These are phyloP conservation scores for Mucor indicus DNA, from an alignment of 371 early-diverging fungal species.

Conservation along the genomic window DNA sequence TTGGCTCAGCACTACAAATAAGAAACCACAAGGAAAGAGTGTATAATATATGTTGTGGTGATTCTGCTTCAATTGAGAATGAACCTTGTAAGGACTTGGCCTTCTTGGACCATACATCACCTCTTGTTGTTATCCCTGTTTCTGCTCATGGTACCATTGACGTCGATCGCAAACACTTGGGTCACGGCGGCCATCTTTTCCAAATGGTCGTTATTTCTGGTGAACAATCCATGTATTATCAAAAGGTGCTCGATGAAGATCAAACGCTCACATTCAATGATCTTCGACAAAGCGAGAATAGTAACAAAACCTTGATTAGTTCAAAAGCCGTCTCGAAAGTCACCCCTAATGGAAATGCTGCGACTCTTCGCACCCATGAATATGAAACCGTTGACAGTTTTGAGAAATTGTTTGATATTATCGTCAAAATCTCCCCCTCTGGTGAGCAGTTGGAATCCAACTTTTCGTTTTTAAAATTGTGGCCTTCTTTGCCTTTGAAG, in stretches of 20 bases:
- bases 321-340: constrained; percentile 21
- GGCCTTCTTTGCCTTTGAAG: constrained; percentile 13
- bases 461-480: constrained; percentile 26
- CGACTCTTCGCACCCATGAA: constrained; percentile 25
- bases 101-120: constrained; percentile 26
- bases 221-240: constrained; percentile 24
- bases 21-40: too few species aligned
- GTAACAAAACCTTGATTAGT: constrained; percentile 17
- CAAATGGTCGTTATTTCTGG: constrained; percentile 27
- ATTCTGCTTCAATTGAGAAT: too few species aligned
- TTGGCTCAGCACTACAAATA: too few species aligned
- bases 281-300: constrained; percentile 14
- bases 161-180: constrained; percentile 21
- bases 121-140: constrained; percentile 11
- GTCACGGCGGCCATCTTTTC: constrained; percentile 26
- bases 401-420: constrained; percentile 30
- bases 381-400: constrained; percentile 38
- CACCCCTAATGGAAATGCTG: constrained; percentile 1
- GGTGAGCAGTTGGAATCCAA: not conserved
- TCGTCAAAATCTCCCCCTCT: constrained; percentile 5
- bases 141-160: constrained; percentile 16
- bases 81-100: too few species aligned
- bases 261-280: constrained; percentile 2
- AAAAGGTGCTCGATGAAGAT: constrained; percentile 3
- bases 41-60: too few species aligned